phyloP scores from a whole-genome alignment of 108 stramenopile genomes.

The Hondaea fermentalgiana region DNA sequence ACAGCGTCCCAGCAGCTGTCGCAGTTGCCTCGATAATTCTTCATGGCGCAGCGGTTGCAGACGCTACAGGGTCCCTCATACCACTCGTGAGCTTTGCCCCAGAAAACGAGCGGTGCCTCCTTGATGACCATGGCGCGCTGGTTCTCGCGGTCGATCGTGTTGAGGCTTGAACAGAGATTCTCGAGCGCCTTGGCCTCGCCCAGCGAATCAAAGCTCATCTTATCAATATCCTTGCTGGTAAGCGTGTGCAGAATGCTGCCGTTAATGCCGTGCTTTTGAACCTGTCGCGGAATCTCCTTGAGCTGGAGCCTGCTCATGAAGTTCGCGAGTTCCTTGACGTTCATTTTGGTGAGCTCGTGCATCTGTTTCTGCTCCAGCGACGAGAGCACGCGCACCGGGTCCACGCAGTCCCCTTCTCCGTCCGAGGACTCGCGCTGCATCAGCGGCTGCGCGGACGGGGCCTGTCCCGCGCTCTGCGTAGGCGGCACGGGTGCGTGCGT shows the following conservation, averaged over 20 bases:
- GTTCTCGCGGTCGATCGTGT: not conserved
- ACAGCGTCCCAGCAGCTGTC: not conserved
- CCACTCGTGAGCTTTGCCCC: not conserved
- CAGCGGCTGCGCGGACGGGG: not conserved
- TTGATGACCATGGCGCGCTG: not conserved
- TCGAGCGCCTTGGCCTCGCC: not conserved
- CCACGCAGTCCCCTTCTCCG: not conserved
- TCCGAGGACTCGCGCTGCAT: not conserved
- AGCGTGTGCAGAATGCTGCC: constrained; percentile 4
- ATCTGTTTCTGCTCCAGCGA: not conserved
- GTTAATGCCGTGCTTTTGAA: not conserved
- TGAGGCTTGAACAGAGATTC: not conserved
- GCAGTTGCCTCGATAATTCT: not conserved
- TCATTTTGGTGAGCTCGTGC: not conserved
- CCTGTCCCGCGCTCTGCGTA: not conserved
- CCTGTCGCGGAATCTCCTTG: not conserved
- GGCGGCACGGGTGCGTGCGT: not conserved
- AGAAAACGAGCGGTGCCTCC: not conserved
- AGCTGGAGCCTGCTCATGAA: not conserved
- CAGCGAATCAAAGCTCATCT: not conserved
- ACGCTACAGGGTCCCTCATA: not conserved
- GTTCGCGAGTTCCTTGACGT: not conserved
- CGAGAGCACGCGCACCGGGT: constrained; percentile 8
- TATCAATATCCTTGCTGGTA: not conserved
- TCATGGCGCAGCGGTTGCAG: not conserved